Percentiles rank a stretch among this genome's conserved stretches.
phyloP scores from a whole-genome alignment of 2,329 filamentous ascomycete genomes.

The Macrophomina tecta region DNA sequence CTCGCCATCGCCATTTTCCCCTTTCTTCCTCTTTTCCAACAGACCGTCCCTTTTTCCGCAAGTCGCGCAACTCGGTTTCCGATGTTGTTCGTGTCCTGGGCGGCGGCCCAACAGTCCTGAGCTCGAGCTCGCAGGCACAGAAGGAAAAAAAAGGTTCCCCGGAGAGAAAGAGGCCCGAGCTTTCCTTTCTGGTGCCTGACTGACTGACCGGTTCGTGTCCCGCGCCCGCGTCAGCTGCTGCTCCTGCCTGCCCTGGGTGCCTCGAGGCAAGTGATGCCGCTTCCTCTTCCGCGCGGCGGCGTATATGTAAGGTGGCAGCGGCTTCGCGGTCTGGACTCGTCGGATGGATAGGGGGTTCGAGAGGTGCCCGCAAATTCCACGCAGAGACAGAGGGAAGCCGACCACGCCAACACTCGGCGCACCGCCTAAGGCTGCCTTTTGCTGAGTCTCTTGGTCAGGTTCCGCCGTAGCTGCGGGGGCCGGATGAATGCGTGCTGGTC shows the following conservation, averaged over 20 bases:
- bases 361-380: neutral
- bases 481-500: neutral
- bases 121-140: conserved; percentile 1
- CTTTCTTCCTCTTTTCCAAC: neutral
- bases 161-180: conserved; percentile 5
- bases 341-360: conserved; percentile 10
- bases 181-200: neutral
- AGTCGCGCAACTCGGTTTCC: conserved; percentile 13
- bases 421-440: conserved; percentile 2
- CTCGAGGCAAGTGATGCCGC: conserved; percentile 13
- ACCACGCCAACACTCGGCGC: conserved; percentile 2
- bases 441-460: neutral
- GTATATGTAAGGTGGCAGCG: no score
- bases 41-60: neutral
- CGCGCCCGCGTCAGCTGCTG: conserved; percentile 11
- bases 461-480: neutral
- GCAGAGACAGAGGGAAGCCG: neutral
- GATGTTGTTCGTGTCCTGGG: neutral
- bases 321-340: neutral
- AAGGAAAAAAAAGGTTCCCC: neutral
- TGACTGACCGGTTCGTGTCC: conserved; percentile 20
- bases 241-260: neutral
- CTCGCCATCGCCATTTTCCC: neutral
- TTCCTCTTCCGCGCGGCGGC: neutral
- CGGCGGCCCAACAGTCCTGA: neutral